These are phyloP conservation scores for Kwoniella sp. DNA, from an alignment of 768 basidiomycete genomes.

Conservation along the genomic window DNA sequence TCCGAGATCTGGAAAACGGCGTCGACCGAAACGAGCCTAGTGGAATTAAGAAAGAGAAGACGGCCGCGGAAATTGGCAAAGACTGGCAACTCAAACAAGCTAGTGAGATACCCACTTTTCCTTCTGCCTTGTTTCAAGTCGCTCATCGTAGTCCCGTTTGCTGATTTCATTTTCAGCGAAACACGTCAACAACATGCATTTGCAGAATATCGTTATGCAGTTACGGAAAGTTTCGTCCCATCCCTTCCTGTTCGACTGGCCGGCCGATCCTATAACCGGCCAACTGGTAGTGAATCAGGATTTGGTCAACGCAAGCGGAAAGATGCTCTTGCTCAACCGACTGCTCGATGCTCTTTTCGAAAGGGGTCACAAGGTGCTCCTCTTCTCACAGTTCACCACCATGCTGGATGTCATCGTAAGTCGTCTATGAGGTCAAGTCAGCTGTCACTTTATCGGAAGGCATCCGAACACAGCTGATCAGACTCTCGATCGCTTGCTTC, in stretches of 20 bases:
- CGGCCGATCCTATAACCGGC: constrained; percentile 66
- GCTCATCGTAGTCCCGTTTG: no score
- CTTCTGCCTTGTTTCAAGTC: neutral
- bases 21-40: constrained; percentile 48
- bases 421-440: constrained; percentile 6
- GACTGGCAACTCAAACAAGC: constrained; percentile 66
- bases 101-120: constrained; percentile 61
- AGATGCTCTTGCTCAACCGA: constrained; percentile 95
- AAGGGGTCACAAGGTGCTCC: constrained; percentile 75
- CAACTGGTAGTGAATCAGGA: constrained; percentile 72
- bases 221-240: constrained; percentile 80
- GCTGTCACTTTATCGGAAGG: no score
- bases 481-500: constrained; percentile 44
- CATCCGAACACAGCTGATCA: constrained; percentile 2
- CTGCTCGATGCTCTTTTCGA: constrained; percentile 79
- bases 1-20: constrained; percentile 51
- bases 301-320: constrained; percentile 82
- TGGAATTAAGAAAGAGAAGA: constrained; percentile 56
- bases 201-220: constrained; percentile 97
- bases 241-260: constrained; percentile 88
- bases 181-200: constrained; percentile 84
- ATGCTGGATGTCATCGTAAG: constrained; percentile 96
- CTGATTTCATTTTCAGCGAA: constrained; percentile 62
- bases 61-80: constrained; percentile 63
- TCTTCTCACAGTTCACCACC: constrained; percentile 82